phyloP scores from a whole-genome alignment of 73 alveolate genomes.

The Durusdinium trenchii region DNA sequence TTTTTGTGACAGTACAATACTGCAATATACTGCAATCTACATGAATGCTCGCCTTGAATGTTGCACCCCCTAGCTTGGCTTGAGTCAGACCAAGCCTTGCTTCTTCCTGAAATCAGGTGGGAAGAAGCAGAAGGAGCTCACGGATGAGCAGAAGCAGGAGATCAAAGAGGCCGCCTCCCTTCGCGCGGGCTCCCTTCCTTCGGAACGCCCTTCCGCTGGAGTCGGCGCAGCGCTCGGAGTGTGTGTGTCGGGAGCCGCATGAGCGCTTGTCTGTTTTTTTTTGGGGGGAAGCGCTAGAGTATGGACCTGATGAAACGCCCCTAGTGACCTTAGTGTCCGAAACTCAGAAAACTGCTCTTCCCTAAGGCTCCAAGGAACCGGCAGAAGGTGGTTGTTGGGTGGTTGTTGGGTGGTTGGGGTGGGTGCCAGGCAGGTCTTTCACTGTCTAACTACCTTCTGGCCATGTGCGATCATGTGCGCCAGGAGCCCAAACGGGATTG shows the following conservation, averaged over 20 bases:
- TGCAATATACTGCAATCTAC: too few species aligned
- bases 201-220: not conserved
- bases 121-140: conserved; percentile 96
- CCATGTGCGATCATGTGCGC: too few species aligned
- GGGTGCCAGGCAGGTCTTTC: too few species aligned
- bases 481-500: too few species aligned
- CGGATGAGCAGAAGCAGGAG: conserved; percentile 98
- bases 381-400: not conserved
- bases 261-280: not conserved
- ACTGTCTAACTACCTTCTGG: too few species aligned
- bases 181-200: not conserved
- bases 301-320: not conserved
- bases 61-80: too few species aligned
- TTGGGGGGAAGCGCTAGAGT: not conserved
- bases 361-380: too few species aligned
- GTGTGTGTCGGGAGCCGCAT: not conserved
- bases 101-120: conserved; percentile 33
- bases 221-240: not conserved
- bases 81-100: too few species aligned
- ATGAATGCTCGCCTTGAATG: too few species aligned
- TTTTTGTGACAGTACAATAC: too few species aligned
- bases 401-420: too few species aligned
- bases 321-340: not conserved
- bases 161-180: conserved; percentile 97
- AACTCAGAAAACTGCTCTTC: not conserved